These are phyloP conservation scores for Posidonia australis DNA, from an alignment of 106 monocot genomes.

Conservation along the genomic window DNA sequence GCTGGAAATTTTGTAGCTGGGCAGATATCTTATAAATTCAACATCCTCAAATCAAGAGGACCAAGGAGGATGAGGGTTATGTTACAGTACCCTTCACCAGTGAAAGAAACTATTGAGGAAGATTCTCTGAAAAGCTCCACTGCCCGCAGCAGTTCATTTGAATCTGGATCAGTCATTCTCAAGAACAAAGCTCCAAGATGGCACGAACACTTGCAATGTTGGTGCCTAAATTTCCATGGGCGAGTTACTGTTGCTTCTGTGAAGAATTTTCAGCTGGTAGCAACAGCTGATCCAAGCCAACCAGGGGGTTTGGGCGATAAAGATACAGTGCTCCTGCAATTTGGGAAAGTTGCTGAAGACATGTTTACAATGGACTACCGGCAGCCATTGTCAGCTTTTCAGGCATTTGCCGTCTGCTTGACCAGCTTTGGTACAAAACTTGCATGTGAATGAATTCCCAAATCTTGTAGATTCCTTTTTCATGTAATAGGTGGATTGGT, in stretches of 20 bases:
- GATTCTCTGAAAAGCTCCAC: not conserved
- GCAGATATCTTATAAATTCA: constrained; percentile 55
- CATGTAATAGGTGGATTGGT: no score
- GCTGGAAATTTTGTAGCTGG: constrained; percentile 47
- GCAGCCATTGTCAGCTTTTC: constrained; percentile 54
- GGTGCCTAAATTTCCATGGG: constrained; percentile 71
- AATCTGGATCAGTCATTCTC: constrained; percentile 16
- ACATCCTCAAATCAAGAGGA: constrained; percentile 59
- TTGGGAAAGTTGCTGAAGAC: constrained; percentile 57
- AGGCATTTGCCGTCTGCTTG: constrained; percentile 66
- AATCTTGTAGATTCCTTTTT: no score
- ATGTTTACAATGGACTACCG: constrained; percentile 64
- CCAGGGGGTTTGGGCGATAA: constrained; percentile 19
- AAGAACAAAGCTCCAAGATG: constrained; percentile 55
- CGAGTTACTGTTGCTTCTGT: constrained; percentile 60
- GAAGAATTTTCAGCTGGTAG: constrained; percentile 62
- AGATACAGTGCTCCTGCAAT: constrained; percentile 48
- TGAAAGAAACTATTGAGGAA: constrained; percentile 2
- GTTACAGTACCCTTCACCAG: constrained; percentile 20
- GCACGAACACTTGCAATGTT: constrained; percentile 70
- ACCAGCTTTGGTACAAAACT: constrained; percentile 62
- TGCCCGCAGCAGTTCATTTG: not conserved
- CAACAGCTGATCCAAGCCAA: constrained; percentile 35
- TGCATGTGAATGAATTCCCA: constrained; percentile 20
- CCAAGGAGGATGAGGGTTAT: constrained; percentile 60